These are phyloP conservation scores for Sporisorium graminicola DNA, from an alignment of 1,284 basidiomycete species.

Conservation along the genomic window DNA sequence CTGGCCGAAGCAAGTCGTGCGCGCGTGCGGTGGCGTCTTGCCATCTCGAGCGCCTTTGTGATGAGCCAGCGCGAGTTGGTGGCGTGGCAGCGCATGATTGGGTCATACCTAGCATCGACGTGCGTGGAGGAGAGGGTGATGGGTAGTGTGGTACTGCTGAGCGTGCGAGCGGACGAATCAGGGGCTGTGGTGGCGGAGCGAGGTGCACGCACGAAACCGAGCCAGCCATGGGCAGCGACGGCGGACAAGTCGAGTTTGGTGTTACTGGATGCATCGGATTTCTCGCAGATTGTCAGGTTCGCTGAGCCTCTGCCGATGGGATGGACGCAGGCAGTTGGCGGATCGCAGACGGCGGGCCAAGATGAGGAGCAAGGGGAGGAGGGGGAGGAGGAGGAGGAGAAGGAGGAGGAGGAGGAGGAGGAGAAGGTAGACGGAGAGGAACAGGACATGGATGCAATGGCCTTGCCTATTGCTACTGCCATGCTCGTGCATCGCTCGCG, in stretches of 20 bases:
- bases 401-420: background rate
- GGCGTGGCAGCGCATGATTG: constrained; percentile 31
- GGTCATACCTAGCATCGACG: constrained; percentile 9
- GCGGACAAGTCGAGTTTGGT: constrained; percentile 16
- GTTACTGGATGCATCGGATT: constrained; percentile 32
- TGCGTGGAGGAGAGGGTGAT: constrained; percentile 8
- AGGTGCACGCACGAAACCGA: constrained; percentile 7
- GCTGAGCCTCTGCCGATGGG: constrained; percentile 20
- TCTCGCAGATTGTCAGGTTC: constrained; percentile 31
- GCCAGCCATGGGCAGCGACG: constrained; percentile 12
- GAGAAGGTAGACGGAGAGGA: background rate
- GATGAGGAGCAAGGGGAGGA: background rate
- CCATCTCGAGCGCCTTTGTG: constrained; percentile 29
- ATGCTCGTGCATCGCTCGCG: constrained; percentile 23
- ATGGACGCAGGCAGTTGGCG: constrained; percentile 28
- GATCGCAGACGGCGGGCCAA: too few species aligned
- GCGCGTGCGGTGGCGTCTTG: constrained; percentile 43
- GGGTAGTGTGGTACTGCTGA: constrained; percentile 23
- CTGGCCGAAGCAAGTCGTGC: constrained; percentile 41
- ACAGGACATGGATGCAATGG: background rate
- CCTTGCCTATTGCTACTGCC: constrained; percentile 8
- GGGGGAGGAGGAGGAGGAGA: background rate
- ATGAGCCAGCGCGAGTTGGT: constrained; percentile 29
- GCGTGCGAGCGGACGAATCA: constrained; percentile 30
- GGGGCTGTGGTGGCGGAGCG: constrained; percentile 19